Evolutionary conservation across 345 rosid species (phyloP).

Genomic region (Raphanus sativus): DNA sequence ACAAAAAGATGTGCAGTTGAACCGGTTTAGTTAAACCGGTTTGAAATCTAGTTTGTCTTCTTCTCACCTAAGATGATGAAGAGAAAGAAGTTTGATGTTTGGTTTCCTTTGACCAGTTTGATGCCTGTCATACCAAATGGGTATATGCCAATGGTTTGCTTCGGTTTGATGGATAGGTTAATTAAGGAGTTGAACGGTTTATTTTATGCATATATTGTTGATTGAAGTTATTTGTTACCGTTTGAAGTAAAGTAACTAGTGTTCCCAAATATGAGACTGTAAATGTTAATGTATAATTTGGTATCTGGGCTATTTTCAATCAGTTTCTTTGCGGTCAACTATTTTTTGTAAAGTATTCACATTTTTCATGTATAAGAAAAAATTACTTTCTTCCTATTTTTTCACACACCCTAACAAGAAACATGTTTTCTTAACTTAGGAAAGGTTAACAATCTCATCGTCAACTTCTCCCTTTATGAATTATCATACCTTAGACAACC

Average conservation of each 20-base stretch:
- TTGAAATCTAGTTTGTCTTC: neutral
- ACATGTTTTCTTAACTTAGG: neutral
- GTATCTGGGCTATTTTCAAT: neutral
- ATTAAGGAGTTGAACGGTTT: neutral
- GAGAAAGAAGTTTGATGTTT: neutral
- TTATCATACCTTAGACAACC: neutral
- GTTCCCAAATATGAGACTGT: neutral
- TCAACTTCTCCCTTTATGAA: neutral
- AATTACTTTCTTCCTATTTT: neutral
- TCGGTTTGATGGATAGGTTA: neutral
- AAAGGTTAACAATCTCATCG: neutral
- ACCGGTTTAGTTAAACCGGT: neutral
- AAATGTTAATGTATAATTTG: neutral
- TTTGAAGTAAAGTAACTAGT: neutral
- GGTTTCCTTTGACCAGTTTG: neutral
- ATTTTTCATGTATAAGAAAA: neutral
- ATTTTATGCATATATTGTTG: neutral
- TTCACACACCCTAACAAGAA: neutral
- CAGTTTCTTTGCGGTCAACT: neutral
- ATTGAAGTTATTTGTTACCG: neutral
- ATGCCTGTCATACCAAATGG: neutral
- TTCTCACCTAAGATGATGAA: neutral
- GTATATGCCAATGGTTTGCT: slow-evolving; percentile 1
- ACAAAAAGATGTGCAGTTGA: neutral
- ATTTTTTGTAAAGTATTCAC: neutral